Evolutionary conservation across 176 grass and related monocot genomes (phyloP), one percentile per base, ranked within the genome.

Genomic region (Musa acuminata): DNA sequence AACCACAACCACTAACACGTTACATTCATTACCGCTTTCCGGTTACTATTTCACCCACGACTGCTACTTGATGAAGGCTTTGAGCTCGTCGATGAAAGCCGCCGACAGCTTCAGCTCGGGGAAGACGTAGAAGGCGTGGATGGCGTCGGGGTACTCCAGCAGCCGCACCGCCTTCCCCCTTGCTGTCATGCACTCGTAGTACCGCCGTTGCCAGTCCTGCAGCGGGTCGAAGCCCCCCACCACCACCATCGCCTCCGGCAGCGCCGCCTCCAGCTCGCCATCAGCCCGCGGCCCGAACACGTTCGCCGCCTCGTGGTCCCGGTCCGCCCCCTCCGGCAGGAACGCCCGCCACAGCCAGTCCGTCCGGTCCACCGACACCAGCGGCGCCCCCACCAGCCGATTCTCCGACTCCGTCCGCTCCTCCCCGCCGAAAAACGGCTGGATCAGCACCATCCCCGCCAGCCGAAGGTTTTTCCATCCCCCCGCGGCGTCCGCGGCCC

Each of bases 91-190:
- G 19, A 87, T 52, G 12, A 85, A 24, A 69, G 49, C 66, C 7
- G n/a, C 60, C 22, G 70, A 75, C 14, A 83, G 82, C 3, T 71
- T 54, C 29, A 81, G 70, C 19, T 77, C 48, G 0, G 85, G 67
- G 79, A 84, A 87, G 9, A 81, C 9, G 72, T 84, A 87, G 84
- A 90, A 90, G 70, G 64, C 65, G 23, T 90, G 84, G 52, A 90
- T 58, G 21, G 83, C 79, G 1, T 75, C 85, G 1, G 75, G 77
- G 75, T 78, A 81, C 73, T 77, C 73, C 50, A 65, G 21, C 13
- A 90, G 55, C 52, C 22, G 11, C 69, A 84, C 81, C 5, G 49
- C 11, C 58, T 53, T 67, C 23, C 78, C 79, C 51, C 62, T 83
- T 27, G 13, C n/a, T 0, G 53, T 79, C 67, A 90, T 55, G 51